A percentile compares a stretch with the other conserved stretches of the same genome.
phyloP scores from a whole-genome alignment of 208 protist species.

The Trypanosomatidae sp. region DNA sequence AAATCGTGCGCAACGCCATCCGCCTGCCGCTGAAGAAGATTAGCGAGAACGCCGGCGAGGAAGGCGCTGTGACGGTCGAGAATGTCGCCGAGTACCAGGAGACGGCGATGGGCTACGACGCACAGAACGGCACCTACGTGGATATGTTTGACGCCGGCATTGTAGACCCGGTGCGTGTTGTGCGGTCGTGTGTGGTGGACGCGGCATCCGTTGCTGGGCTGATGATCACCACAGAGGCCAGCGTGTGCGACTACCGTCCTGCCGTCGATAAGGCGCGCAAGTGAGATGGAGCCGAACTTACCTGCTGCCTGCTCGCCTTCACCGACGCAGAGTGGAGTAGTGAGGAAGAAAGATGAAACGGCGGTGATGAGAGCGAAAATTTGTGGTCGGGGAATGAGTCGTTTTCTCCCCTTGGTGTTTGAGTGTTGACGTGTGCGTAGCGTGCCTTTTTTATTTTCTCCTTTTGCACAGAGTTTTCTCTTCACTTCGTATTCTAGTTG shows the following conservation, averaged over 20 bases:
- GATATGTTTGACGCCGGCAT: constrained; percentile 99
- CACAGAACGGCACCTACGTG: constrained; percentile 94
- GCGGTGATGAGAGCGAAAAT: too few species aligned
- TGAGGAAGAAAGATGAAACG: too few species aligned
- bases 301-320: not conserved
- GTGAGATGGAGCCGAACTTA: not conserved
- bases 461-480: too few species aligned
- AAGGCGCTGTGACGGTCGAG: constrained; percentile 97
- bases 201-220: constrained; percentile 98
- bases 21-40: constrained; percentile 93
- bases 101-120: constrained; percentile 95
- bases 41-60: constrained; percentile 96
- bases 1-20: constrained; percentile 81
- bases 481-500: too few species aligned
- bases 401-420: too few species aligned
- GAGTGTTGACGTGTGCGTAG: too few species aligned
- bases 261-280: constrained; percentile 22
- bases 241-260: constrained; percentile 89
- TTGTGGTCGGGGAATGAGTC: too few species aligned
- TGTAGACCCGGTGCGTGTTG: constrained; percentile 99
- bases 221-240: constrained; percentile 99
- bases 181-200: constrained; percentile 97
- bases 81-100: constrained; percentile 94
- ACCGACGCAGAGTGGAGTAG: not conserved
- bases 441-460: too few species aligned